phyloP scores from a whole-genome alignment of 192 early-diverging fungal species.

The Entophlyctis luteolus region DNA sequence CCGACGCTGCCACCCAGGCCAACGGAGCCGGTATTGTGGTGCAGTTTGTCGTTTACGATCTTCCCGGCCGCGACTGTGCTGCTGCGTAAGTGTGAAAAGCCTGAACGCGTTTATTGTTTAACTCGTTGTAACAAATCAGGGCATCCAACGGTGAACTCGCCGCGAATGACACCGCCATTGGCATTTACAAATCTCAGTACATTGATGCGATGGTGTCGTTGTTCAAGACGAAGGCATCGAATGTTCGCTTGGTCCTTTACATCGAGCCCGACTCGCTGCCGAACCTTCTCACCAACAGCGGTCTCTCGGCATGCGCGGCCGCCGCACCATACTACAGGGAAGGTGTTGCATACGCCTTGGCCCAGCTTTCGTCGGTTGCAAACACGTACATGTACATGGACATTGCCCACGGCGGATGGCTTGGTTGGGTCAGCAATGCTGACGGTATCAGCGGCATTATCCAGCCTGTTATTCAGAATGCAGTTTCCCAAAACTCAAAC shows the following conservation, averaged over 20 bases:
- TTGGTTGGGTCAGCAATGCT: slow-evolving; percentile 40
- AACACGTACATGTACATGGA: slow-evolving; percentile 43
- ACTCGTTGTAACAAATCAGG: not conserved
- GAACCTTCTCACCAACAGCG: slow-evolving; percentile 41
- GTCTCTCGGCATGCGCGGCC: slow-evolving; percentile 18
- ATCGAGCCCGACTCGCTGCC: slow-evolving; percentile 47
- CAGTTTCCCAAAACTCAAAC: slow-evolving; percentile 5
- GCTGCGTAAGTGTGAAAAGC: slow-evolving; percentile 20
- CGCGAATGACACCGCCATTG: slow-evolving; percentile 13
- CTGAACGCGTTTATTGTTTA: not conserved
- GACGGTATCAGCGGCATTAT: slow-evolving; percentile 7
- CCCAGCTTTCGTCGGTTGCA: slow-evolving; percentile 18
- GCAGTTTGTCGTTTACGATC: slow-evolving; percentile 49
- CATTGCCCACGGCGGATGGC: slow-evolving; percentile 45
- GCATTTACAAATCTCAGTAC: slow-evolving; percentile 40
- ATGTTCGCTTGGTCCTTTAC: slow-evolving; percentile 40
- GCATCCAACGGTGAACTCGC: slow-evolving; percentile 45
- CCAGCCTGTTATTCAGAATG: not conserved
- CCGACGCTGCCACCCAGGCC: slow-evolving; percentile 16
- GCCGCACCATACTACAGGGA: slow-evolving; percentile 28
- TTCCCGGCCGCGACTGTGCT: slow-evolving; percentile 47
- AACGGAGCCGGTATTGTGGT: slow-evolving; percentile 12
- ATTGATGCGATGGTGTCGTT: slow-evolving; percentile 33
- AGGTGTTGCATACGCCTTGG: slow-evolving; percentile 44
- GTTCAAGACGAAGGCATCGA: slow-evolving; percentile 28